Evolutionary conservation across 2,329 filamentous ascomycete genomes (phyloP), one percentile per base, ranked within the genome.

Genomic region (Stachybotrys echinatus): DNA sequence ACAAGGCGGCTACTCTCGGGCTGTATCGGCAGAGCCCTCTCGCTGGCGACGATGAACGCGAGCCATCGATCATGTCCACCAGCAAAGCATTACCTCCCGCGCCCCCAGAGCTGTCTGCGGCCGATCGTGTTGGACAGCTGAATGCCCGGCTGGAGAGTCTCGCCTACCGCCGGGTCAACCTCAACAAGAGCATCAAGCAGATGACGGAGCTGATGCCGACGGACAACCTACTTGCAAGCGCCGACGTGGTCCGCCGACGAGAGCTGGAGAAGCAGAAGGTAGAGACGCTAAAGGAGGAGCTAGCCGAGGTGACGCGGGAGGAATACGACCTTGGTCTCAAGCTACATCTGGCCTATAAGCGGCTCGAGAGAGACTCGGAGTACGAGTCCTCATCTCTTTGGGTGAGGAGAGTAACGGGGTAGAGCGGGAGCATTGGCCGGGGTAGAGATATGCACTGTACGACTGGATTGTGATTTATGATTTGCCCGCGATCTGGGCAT

Each of bases 271-370:
- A 83, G 65, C 69, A 73, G 39, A 89, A 87, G 62, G 82, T 94
- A 1, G 81, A 85, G 55, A 76, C 73, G 20, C 73, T 92, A 47
- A 78, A 79, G 51, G 68, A 70, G 47, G 87, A 92, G 64, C 75
- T 92, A 34, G 80, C 84, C 4, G 87, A 91, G 54, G 81, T 94
- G 22, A 80, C 83, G 66, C 77, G 83, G 55, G 84, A 92, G 65
- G 86, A 91, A 66, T 87, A 92, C 61, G 88, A 94, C 50, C 70
- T 92, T 40, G 89, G 89, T 1, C 70, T 94, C 59, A 85, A 84
- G 65, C 73, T 94, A 49, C 82, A 89, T 63, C 74, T 87, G 20
- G 85, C 87, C 10, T 86, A 88, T 69, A 92, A 89, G 72, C 79
- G 88, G 45, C 76, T 84, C 58, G 87, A 92, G 59, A 80, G 85